A percentile compares a stretch with the other conserved stretches of the same genome.
These are phyloP conservation scores for Viridothelium virens DNA, from an alignment of 495 filamentous ascomycete species.

Conservation along the genomic window DNA sequence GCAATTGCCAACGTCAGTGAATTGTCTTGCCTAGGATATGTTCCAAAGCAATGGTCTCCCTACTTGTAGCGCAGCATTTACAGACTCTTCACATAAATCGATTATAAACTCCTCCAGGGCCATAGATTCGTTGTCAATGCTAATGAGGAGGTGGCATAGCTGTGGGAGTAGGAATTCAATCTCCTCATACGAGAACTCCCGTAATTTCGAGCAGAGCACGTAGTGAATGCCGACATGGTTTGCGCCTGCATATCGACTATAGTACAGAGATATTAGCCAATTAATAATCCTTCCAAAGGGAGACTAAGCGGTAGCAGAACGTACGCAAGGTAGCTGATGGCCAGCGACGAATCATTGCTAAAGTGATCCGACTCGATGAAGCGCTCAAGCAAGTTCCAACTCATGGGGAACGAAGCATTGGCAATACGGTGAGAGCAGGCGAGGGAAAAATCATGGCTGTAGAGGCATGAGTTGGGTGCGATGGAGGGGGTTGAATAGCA, in stretches of 20 bases:
- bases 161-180: conserved; percentile 76
- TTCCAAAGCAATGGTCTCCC: conserved; percentile 24
- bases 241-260: conserved; percentile 59
- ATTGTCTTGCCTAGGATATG: neutral
- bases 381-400: conserved; percentile 59
- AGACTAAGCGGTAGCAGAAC: conserved; percentile 29
- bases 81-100: conserved; percentile 71
- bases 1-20: conserved; percentile 19
- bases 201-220: conserved; percentile 69
- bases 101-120: conserved; percentile 72
- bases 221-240: conserved; percentile 73
- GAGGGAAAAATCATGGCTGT: conserved; percentile 7
- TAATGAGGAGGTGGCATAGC: conserved; percentile 70
- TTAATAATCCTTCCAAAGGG: conserved; percentile 20
- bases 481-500: neutral
- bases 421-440: neutral
- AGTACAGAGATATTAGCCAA: neutral
- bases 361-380: conserved; percentile 78
- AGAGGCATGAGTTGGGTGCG: conserved; percentile 3
- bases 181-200: conserved; percentile 72
- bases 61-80: conserved; percentile 67
- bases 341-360: conserved; percentile 70
- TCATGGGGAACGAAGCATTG: conserved; percentile 30
- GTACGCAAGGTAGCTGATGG: conserved; percentile 71
- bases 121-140: conserved; percentile 76